A percentile compares a stretch with the other conserved stretches of the same genome.
phyloP scores from a whole-genome alignment of 2,329 filamentous ascomycete species.

The Exserohilum turcica region DNA sequence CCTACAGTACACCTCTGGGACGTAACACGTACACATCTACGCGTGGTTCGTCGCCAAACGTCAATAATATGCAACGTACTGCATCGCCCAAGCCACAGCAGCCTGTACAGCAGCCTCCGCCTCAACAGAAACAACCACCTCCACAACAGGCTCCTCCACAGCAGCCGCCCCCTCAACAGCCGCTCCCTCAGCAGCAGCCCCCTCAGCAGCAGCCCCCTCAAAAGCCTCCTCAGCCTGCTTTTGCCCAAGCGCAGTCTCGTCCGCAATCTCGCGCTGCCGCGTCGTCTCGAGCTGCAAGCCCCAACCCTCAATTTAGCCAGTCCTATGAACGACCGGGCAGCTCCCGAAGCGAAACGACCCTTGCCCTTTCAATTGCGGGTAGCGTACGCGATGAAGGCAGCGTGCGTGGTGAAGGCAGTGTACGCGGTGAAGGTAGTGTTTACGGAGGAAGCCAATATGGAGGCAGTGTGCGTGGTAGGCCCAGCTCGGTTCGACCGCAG shows the following conservation, averaged over 20 bases:
- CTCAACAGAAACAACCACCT: not conserved
- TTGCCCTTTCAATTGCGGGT: conserved; percentile 51
- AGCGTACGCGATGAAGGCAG: conserved; percentile 47
- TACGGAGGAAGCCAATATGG: conserved; percentile 47
- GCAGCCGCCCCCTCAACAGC: not conserved
- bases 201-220: conserved; percentile 42
- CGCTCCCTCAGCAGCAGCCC: not conserved
- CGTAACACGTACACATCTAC: conserved; percentile 46
- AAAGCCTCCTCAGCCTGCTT: conserved; percentile 47
- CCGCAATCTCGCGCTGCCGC: conserved; percentile 41
- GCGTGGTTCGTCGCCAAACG: conserved; percentile 47
- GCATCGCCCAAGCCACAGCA: conserved; percentile 48
- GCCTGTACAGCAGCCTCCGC: not conserved
- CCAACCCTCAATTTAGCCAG: conserved; percentile 57
- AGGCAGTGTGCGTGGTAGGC: conserved; percentile 47
- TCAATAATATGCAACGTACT: conserved; percentile 43
- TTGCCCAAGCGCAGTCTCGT: conserved; percentile 27
- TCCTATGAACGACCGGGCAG: conserved; percentile 57
- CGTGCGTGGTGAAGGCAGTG: conserved; percentile 46
- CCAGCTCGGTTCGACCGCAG: conserved; percentile 44
- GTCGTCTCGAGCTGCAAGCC: conserved; percentile 55
- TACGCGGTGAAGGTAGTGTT: conserved; percentile 46
- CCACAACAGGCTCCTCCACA: not conserved
- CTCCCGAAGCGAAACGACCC: conserved; percentile 51
- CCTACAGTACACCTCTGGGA: conserved; percentile 40